Evolutionary conservation across 1,139 yeast species (phyloP).

Genomic region (Geotrichum phurueaensis): DNA sequence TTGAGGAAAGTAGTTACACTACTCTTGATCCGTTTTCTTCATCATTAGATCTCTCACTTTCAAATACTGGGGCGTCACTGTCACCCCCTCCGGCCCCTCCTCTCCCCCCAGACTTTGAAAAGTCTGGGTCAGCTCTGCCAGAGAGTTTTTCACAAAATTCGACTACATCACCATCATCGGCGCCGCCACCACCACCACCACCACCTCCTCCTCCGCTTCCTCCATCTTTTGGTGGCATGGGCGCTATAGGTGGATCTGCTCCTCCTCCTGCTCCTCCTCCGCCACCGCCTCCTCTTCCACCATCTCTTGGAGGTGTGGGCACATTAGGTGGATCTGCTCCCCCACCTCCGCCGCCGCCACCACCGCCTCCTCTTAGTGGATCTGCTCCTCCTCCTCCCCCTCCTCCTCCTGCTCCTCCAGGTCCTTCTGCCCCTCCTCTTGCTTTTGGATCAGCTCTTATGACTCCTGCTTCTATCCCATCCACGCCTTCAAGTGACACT

Average conservation of each 20-base stretch:
- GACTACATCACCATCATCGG: conserved; percentile 17
- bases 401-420: conserved; percentile 13
- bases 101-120: not conserved
- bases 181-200: conserved; percentile 19
- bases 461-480: conserved; percentile 21
- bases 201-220: conserved; percentile 37
- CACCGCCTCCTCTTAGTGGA: conserved; percentile 25
- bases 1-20: not conserved
- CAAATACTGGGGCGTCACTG: not conserved
- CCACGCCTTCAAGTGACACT: conserved; percentile 22
- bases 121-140: not conserved
- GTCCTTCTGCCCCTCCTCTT: conserved; percentile 25
- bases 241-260: no score
- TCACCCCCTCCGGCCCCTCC: not conserved
- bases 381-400: conserved; percentile 27
- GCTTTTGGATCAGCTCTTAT: conserved; percentile 22
- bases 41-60: not conserved
- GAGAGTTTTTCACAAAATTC: not conserved
- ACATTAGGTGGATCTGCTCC: conserved; percentile 22
- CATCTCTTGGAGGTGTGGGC: conserved; percentile 21
- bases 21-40: not conserved
- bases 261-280: conserved; percentile 17
- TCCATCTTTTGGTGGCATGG: conserved; percentile 20
- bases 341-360: conserved; percentile 29
- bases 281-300: conserved; percentile 30